Evolutionary conservation across 805 yeast species (phyloP), one percentile per base, ranked within the genome.

Genomic region (Lipomyces yamanashiensis): DNA sequence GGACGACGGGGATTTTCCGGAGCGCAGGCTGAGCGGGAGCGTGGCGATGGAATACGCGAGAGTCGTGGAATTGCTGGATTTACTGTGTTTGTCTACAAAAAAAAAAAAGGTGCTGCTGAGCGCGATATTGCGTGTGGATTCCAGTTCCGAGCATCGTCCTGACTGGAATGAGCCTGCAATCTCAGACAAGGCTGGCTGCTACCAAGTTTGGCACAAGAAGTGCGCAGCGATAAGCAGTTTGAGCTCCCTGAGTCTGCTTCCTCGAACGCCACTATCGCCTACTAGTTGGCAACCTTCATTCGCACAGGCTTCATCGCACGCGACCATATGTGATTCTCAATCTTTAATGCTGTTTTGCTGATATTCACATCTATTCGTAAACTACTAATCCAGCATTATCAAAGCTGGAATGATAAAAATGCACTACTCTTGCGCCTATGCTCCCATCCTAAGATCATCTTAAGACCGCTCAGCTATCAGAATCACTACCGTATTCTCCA

Each of bases 231-330:
- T 39, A 43, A 43, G 47, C 10, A 7, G 47, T 34, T 10, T 8
- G 41, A 9, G n/a, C n/a, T 39, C n/a, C 43, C 43, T 39, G 43
- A 28, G 5, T 28, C 28, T 5, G 28, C 5, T 5, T 28, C 5
- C 28, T 28, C 12, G n/a, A 41, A 49, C 41, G 39, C 41, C 53
- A 34, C 53, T 49, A 33, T 49, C 50, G 50, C 50, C 10, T 21
- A 45, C 6, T n/a, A 1, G 6, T 19, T 43, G 21, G 47, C 17
- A 8, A 3, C 3, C n/a, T 39, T 39, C 2, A 12, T 39, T 2
- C 7, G 7, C 43, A 28, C 28, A 2, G 28, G 41, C n/a, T 39
- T 12, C 13, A 15, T 6, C 41, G 41, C 41, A 39, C 41, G 41
- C 41, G 41, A 39, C 41, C 28, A 28, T 39, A 39, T 39, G 2